Evolutionary conservation across 2,329 filamentous ascomycete species (phyloP), one percentile per base, ranked within the genome.

Genomic region (Sordariomycetes sp.): DNA sequence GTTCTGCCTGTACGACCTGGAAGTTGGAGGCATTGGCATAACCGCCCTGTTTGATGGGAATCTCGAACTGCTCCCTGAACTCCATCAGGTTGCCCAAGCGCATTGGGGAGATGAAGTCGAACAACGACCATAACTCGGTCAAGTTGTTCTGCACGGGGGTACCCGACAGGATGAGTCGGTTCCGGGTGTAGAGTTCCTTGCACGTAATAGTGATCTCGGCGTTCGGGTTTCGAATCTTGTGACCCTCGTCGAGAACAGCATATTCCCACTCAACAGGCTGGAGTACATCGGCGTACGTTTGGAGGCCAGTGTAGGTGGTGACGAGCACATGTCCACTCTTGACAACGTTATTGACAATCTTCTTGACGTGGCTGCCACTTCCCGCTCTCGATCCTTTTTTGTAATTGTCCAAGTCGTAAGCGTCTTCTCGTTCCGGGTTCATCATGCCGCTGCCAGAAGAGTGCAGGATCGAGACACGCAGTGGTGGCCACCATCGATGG

Each of bases 81-180:
- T 84, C 86, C 38, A 95, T 83, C 10, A 96, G 67, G 0, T 86
- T 95, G 0, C 92, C 93, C 6, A 98, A 64, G 11, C 88, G 82
- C 86, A 96, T 95, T 0, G 93, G 92, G 41, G 87, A 96, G 37
- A 96, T 82, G 51, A 98, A 98, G 53, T 98, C 93, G 51, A 98
- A 96, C 0, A 98, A 64, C 0, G 90, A 96, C 90, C 92, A 98
- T 1, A 98, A 66, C 54, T 98, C 93, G 1, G 83, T 81, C 18
- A 98, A 62, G 42, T 95, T 96, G 56, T 98, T 98, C 55, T 98
- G 93, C 68, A 98, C 93, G 0, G 93, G 93, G 0, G 92, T 98
- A 5, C 92, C 92, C 0, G 93, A 96, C 2, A 98, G 66, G 39
- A 98, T 96, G 42, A 96, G 72, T 16, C 93, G 77, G 47, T 96